Conservation (phyloP, 2,329 filamentous ascomycete genomes). For the Trichoderma hamatum region DNA sequence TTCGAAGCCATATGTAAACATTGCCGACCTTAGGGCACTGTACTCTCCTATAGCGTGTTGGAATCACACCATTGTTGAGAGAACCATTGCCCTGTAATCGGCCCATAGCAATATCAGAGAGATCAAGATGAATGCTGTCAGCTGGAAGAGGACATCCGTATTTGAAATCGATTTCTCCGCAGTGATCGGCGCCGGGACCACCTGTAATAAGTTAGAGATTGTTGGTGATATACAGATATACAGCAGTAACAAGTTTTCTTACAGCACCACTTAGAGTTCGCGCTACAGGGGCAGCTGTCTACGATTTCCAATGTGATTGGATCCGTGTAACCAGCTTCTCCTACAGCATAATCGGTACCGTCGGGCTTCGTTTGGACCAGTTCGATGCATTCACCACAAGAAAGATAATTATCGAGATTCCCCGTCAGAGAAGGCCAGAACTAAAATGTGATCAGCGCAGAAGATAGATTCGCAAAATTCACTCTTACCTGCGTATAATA, state of each 20-base stretch:
- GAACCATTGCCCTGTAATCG: conserved; percentile 21
- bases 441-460: not conserved
- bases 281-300: conserved; percentile 20
- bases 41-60: conserved; percentile 17
- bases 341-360: conserved; percentile 11
- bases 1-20: conserved; percentile 19
- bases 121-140: conserved; percentile 19
- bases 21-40: conserved; percentile 17
- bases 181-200: conserved; percentile 17
- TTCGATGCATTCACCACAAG: conserved; percentile 20
- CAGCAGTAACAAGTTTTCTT: not conserved
- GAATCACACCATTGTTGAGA: conserved; percentile 6
- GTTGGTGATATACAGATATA: no score
- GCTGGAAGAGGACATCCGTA: conserved; percentile 21
- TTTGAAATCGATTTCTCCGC: conserved; percentile 18
- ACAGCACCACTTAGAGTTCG: conserved; percentile 24
- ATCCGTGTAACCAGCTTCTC: conserved; percentile 14
- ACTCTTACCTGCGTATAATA: conserved; percentile 3
- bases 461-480: not conserved
- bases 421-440: conserved; percentile 14
- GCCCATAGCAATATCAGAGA: conserved; percentile 21
- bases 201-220: not conserved
- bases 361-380: conserved; percentile 11
- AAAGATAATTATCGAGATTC: conserved; percentile 15
- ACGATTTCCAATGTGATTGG: conserved; percentile 16